phyloP scores from a whole-genome alignment of 2,329 filamentous ascomycete genomes.

The Botrytis byssoidea region DNA sequence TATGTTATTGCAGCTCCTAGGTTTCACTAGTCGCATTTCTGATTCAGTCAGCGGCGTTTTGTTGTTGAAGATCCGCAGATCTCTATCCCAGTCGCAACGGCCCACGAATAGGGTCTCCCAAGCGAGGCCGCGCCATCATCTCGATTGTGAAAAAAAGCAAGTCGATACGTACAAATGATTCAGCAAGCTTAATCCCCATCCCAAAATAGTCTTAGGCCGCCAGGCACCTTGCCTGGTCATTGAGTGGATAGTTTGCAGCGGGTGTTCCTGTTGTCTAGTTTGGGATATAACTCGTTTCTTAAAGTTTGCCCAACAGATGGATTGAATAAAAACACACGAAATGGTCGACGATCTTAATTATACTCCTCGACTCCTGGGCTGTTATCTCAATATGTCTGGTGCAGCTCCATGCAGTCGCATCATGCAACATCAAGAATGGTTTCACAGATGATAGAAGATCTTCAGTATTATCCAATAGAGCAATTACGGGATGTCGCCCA shows the following conservation, averaged over 20 bases:
- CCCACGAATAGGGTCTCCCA: neutral
- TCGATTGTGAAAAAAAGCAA: neutral
- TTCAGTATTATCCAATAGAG: neutral
- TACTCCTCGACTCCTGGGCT: neutral
- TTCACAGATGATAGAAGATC: neutral
- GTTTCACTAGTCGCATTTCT: neutral
- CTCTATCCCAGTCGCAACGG: neutral
- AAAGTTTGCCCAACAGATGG: neutral
- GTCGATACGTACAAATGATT: neutral
- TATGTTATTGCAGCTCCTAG: neutral
- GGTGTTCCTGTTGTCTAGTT: neutral
- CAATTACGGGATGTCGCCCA: neutral
- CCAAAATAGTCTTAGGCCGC: neutral
- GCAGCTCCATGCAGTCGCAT: neutral
- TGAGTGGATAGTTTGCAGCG: neutral
- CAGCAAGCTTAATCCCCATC: neutral
- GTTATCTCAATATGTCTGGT: neutral
- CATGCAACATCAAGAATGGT: neutral
- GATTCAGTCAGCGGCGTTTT: neutral
- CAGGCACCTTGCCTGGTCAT: neutral
- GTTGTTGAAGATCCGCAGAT: neutral
- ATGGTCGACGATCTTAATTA: neutral
- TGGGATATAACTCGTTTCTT: too few relatives aligned
- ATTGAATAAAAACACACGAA: neutral
- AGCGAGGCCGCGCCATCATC: neutral